Evolutionary conservation across 176 grass and related monocot genomes (phyloP), one percentile per base, ranked within the genome.

Genomic region (Musa troglodytarum): DNA sequence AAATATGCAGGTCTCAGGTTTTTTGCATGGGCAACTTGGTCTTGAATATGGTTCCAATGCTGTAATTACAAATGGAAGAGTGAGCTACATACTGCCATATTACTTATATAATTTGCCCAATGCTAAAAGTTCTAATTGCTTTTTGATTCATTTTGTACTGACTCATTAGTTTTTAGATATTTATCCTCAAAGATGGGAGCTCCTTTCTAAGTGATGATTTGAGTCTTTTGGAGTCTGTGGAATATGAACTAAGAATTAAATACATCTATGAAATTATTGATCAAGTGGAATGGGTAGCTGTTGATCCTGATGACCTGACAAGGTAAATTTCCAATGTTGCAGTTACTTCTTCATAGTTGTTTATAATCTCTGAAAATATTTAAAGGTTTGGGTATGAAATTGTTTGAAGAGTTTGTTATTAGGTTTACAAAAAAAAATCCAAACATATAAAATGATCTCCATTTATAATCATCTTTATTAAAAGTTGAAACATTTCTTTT

Each of bases 31-130:
- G 49, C 76, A 91, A 73, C 50, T 98, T 68, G 88, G 88, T 51
- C 86, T 93, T 85, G 80, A 81, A 81, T 91, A 85, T 83, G 88
- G 90, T 73, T 79, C 83, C 79, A 98, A 91, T 93, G 95, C 84
- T 86, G 90, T 94, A 43, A 87, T 93, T 78, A 98, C 95, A 71
- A 98, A 98, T 93, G 95, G 95, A 79, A 82, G 95, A 82, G 90
- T 98, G 86, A 85, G 90, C 69, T 74, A 79, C 76, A 65, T 74
- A 43, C 3, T 43, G 34, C 34, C 34, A 43, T 43, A 43, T 43
- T 43, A 43, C 34, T 43, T 43, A 43, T 43, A 43, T 43, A 43
- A 43, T 43, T 43, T 28, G 70, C 25, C 64, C 21, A 59, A 53
- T 20, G 25, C 76, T 15, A 28, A 54, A 52, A 54, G 43, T 15